Evolutionary conservation across 169 alveolate species (phyloP), one percentile per base, ranked within the genome.

Genomic region (Amoebophrya sp.): DNA sequence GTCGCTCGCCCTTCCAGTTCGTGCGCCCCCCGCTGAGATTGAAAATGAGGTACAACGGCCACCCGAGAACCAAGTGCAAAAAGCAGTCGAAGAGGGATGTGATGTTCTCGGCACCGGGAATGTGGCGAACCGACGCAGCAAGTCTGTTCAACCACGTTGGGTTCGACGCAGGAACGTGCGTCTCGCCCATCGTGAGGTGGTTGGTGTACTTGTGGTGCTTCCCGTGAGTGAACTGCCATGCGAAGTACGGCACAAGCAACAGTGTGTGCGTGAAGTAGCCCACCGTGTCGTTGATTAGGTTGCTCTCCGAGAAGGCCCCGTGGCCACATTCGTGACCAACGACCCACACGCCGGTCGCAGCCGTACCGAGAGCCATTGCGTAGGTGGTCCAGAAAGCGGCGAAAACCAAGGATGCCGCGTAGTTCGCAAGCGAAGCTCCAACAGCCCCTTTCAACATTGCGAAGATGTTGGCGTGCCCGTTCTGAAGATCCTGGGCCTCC

Each of bases 241-340:
- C 91, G 91, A 89, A 94, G 92, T 94, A 94, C 39, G 95, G 95
- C 6, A 94, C 95, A 33, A 94, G 92, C 40, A 94, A 41, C 41
- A 91, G 78, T 40, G 94, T 91, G 92, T 94, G 95, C 40, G 93
- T 78, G 76, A 94, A 41, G 90, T 90, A 94, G 3, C 95, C 95
- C 89, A 94, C 91, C 39, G 29, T 41, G 76, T 94, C 95, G 91
- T 94, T 94, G 40, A 92, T 39, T 41, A 54, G 23, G 33, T 65
- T 38, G 29, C 41, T 89, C 36, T 93, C 93, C 0, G 94, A 92
- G 90, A 93, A 94, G 41, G 95, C 95, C 34, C 92, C 91, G 91
- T 94, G 95, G 40, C 95, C 95, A 40, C 95, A 94, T 90, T 94
- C 95, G 89, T 94, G 95, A 40, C 95, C 95, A 78, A 94, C 54